A percentile compares a stretch with the other conserved stretches of the same genome.
These are phyloP conservation scores for Penicillium arizonense DNA, from an alignment of 495 filamentous ascomycete species.

Conservation along the genomic window DNA sequence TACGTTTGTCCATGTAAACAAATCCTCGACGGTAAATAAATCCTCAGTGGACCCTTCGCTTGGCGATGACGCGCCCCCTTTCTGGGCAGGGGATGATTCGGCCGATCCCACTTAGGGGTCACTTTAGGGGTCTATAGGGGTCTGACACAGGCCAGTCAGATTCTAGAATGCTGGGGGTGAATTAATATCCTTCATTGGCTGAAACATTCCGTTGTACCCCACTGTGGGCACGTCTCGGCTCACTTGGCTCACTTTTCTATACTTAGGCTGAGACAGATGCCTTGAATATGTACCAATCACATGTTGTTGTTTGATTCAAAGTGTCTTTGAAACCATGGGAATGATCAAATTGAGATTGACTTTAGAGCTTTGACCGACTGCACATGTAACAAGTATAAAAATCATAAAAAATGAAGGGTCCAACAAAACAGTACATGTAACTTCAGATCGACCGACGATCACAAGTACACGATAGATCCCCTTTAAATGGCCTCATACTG, in stretches of 20 bases:
- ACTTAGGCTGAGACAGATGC: too few species aligned
- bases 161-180: not conserved
- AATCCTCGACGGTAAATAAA: not conserved
- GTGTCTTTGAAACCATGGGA: too few species aligned
- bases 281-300: too few species aligned
- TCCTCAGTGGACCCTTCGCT: constrained; percentile 1
- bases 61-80: constrained; percentile 13
- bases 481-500: not conserved
- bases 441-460: not conserved
- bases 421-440: not conserved
- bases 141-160: not conserved
- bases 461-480: not conserved
- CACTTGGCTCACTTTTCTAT: too few species aligned
- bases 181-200: not conserved
- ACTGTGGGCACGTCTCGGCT: not conserved
- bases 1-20: too few species aligned
- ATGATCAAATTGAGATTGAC: too few species aligned
- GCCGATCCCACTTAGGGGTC: constrained; percentile 5
- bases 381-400: not conserved
- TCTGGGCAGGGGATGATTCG: constrained; percentile 5
- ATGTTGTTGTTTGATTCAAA: not conserved
- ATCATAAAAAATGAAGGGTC: not conserved
- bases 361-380: not conserved
- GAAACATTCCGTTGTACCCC: not conserved
- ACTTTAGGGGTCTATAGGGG: not conserved